Percentiles rank a stretch among this genome's conserved stretches.
phyloP scores from a whole-genome alignment of 345 rosid genomes.

The Syzygium oleosum region DNA sequence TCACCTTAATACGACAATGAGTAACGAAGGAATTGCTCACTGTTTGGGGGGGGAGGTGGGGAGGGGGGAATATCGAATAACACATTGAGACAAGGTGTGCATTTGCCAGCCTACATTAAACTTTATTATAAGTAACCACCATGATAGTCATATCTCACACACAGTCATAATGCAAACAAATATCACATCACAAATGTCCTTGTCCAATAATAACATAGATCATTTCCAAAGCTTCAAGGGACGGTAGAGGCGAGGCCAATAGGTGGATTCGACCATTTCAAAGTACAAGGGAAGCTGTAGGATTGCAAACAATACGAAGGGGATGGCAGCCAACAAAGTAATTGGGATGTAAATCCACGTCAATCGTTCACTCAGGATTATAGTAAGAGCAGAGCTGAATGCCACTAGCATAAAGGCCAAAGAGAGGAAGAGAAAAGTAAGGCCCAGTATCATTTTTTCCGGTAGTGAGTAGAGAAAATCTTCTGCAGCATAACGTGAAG shows the following conservation, averaged over 20 bases:
- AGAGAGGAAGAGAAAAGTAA: not conserved
- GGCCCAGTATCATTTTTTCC: not conserved
- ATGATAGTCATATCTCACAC: not conserved
- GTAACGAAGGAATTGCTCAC: not conserved
- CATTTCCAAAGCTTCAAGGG: not conserved
- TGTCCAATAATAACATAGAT: not conserved
- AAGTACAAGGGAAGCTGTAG: not conserved
- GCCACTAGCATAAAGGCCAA: not conserved
- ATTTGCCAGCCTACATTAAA: not conserved
- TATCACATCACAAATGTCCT: not conserved
- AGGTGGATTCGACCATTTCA: not conserved
- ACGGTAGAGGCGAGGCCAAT: not conserved
- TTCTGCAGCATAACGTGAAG: not conserved
- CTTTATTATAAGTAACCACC: not conserved
- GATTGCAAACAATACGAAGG: not conserved
- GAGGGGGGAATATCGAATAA: not conserved
- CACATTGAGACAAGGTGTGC: not conserved
- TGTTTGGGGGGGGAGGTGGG: not conserved
- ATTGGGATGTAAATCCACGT: not conserved
- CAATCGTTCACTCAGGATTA: rapidly evolving
- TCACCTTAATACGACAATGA: not conserved
- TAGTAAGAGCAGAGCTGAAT: not conserved
- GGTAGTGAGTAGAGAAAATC: not conserved
- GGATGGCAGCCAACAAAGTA: not conserved
- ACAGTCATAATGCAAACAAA: not conserved